phyloP scores from a whole-genome alignment of 2,329 filamentous ascomycete genomes.

The Zasmidium cellare region DNA sequence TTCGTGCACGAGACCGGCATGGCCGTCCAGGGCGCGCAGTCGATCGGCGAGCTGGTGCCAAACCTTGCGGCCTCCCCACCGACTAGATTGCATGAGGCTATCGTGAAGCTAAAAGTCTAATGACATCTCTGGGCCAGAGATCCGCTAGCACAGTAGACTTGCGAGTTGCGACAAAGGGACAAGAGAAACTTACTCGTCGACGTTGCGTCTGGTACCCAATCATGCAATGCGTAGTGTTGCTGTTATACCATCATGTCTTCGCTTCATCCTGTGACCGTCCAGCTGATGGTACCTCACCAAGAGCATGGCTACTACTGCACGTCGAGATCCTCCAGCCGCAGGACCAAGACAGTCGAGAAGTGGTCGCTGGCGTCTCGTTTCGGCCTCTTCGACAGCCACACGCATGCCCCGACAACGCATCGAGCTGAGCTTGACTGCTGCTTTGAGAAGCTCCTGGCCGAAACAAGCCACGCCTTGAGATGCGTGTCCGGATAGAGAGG shows the following conservation, averaged over 20 bases:
- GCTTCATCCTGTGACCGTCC: neutral
- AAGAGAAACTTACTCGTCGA: neutral
- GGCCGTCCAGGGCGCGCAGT: neutral
- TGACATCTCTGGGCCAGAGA: neutral
- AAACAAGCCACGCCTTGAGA: neutral
- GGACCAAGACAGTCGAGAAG: neutral
- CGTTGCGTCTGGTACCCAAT: neutral
- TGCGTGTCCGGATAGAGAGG: neutral
- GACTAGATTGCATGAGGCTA: neutral
- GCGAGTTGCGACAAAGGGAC: neutral
- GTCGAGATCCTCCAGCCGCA: neutral
- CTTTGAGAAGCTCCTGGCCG: neutral
- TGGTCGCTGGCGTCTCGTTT: neutral
- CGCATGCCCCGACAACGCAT: neutral
- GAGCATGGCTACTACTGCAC: neutral
- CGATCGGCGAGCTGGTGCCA: neutral
- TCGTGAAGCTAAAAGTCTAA: neutral
- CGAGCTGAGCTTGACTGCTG: neutral
- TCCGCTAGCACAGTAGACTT: neutral
- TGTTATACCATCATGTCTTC: neutral
- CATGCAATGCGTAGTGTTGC: no score
- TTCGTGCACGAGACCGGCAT: neutral
- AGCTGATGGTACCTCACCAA: no score
- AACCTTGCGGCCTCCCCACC: neutral
- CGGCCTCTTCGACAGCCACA: neutral